These are phyloP conservation scores for Dentiscutata heterogama DNA, from an alignment of 371 early-diverging fungal species.

Conservation along the genomic window DNA sequence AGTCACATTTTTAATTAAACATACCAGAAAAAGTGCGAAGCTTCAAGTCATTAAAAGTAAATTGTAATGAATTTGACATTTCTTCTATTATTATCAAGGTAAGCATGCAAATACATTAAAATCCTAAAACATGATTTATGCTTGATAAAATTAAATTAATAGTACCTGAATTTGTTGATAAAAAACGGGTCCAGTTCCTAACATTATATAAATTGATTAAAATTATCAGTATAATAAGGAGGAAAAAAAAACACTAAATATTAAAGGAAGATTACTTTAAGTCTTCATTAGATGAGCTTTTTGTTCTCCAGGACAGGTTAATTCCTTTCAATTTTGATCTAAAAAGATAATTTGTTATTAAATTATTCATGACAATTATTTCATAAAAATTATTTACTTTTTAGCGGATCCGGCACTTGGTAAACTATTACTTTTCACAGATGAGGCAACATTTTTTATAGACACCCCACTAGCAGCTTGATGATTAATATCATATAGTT, in stretches of 20 bases:
- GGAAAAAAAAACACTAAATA: neutral
- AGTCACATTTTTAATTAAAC: neutral
- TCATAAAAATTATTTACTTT: neutral
- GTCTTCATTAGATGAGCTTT: constrained; percentile 38
- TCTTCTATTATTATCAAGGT: constrained; percentile 57
- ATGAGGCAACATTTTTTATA: neutral
- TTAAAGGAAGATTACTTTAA: constrained; percentile 32
- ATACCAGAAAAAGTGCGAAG: constrained; percentile 69
- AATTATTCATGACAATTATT: neutral
- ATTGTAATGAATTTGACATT: constrained; percentile 77
- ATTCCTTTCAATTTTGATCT: constrained; percentile 37
- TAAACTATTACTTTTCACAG: neutral
- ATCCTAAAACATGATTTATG: neutral
- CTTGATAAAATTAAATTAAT: neutral
- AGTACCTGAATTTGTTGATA: constrained; percentile 70
- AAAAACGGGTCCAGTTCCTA: constrained; percentile 75
- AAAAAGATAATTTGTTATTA: neutral
- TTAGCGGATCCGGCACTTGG: neutral
- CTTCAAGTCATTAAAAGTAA: constrained; percentile 75
- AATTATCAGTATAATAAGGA: neutral
- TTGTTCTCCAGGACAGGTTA: constrained; percentile 24
- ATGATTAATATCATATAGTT: constrained; percentile 27
- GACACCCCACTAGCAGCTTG: neutral
- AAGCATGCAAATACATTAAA: neutral
- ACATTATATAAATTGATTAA: neutral